These are phyloP conservation scores for Aureobasidium namibiae DNA, from an alignment of 2,329 filamentous ascomycete species.

Conservation along the genomic window DNA sequence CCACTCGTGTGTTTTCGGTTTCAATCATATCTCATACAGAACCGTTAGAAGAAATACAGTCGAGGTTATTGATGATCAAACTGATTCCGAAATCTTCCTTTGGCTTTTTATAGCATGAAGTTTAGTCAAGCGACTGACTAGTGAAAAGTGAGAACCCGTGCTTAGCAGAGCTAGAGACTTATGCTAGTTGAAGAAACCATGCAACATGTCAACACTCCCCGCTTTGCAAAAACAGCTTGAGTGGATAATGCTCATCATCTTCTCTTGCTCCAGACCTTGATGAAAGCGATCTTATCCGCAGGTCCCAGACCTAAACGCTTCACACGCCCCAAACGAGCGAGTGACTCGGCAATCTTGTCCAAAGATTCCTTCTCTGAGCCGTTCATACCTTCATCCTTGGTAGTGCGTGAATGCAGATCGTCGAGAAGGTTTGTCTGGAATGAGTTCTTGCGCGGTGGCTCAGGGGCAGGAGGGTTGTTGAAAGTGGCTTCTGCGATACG, in stretches of 20 bases:
- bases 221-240: not conserved
- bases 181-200: not conserved
- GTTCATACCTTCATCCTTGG: conserved; percentile 25
- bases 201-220: not conserved
- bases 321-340: conserved; percentile 79
- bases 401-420: conserved; percentile 28
- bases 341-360: conserved; percentile 71
- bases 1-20: too few species aligned
- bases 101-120: too few species aligned
- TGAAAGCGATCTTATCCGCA: conserved; percentile 73
- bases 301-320: conserved; percentile 82
- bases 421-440: conserved; percentile 41
- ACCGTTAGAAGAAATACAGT: too few species aligned
- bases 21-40: too few species aligned
- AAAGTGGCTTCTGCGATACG: conserved; percentile 71
- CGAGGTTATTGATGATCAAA: too few species aligned
- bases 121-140: too few species aligned
- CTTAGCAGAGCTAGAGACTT: not conserved
- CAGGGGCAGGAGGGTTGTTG: conserved; percentile 26
- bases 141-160: too few species aligned
- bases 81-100: too few species aligned
- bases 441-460: conserved; percentile 20
- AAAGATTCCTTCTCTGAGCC: conserved; percentile 61
- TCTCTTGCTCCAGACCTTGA: conserved; percentile 54
- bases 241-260: not conserved